These are phyloP conservation scores for Datisca glomerata DNA, from an alignment of 306 rosid genomes.

Conservation along the genomic window DNA sequence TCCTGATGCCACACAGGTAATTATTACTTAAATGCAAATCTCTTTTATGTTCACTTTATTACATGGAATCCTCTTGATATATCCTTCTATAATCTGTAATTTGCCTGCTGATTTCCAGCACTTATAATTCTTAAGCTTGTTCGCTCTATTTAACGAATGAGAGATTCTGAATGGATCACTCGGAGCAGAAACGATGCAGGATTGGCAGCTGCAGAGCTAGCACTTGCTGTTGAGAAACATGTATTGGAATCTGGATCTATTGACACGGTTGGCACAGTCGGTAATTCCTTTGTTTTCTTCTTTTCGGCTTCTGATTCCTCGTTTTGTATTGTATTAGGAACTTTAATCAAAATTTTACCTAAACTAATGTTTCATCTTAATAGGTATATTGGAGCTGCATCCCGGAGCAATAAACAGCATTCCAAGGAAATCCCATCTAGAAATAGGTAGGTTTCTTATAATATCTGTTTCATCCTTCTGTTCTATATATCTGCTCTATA, in stretches of 20 bases:
- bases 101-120: no score
- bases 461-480: background rate
- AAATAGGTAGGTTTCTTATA: constrained; percentile 52
- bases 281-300: constrained; percentile 28
- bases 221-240: constrained; percentile 75
- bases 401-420: constrained; percentile 98
- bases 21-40: background rate
- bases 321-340: background rate
- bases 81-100: no score
- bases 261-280: constrained; percentile 91
- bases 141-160: no score
- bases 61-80: background rate
- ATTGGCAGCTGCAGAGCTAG: constrained; percentile 89
- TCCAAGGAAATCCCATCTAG: constrained; percentile 82
- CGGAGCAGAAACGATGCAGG: constrained; percentile 86
- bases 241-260: constrained; percentile 84
- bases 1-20: constrained; percentile 88
- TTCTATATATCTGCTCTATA: background rate
- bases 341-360: no score
- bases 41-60: background rate
- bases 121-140: no score
- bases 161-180: constrained; percentile 13
- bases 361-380: no score
- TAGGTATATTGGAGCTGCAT: constrained; percentile 78
- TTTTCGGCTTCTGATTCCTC: background rate